Conservation (phyloP, 305 asterid species). For the Coffea humblotiana region DNA sequence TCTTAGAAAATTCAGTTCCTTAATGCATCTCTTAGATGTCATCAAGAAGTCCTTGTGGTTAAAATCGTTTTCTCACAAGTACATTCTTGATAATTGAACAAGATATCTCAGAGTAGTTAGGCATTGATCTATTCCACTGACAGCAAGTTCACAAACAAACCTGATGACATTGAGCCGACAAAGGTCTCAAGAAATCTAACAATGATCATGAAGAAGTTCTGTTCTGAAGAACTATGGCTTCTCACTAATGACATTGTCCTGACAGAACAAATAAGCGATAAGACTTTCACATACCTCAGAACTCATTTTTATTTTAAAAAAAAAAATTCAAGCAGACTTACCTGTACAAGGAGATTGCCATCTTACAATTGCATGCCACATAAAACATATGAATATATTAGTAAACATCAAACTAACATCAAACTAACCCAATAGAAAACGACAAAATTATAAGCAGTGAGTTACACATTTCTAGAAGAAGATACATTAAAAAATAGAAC, state of each 20-base stretch:
- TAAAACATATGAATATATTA: conserved; percentile 32
- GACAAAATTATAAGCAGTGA: conserved; percentile 1
- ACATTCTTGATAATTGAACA: background rate
- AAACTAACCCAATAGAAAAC: background rate
- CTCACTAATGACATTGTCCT: conserved; percentile 97
- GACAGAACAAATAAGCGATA: conserved; percentile 23
- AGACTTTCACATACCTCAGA: conserved; percentile 16
- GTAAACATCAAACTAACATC: conserved; percentile 8
- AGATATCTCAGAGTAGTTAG: background rate
- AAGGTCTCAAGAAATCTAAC: conserved; percentile 95
- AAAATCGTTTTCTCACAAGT: background rate
- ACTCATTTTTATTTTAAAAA: conserved; percentile 21
- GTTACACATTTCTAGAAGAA: conserved; percentile 20
- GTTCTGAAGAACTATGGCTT: conserved; percentile 74
- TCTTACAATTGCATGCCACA: conserved; percentile 58
- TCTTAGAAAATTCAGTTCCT: background rate
- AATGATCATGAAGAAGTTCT: conserved; percentile 75
- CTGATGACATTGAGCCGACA: conserved; percentile 95
- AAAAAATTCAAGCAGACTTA: conserved; percentile 38
- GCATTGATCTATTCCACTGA: background rate
- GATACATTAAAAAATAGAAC: conserved; percentile 31
- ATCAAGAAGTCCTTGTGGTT: background rate
- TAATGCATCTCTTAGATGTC: background rate
- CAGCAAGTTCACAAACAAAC: conserved; percentile 38
- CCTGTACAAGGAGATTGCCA: conserved; percentile 99